Evolutionary conservation across 352 stramenopile species (phyloP).

Genomic region (Pythium coloratum): DNA sequence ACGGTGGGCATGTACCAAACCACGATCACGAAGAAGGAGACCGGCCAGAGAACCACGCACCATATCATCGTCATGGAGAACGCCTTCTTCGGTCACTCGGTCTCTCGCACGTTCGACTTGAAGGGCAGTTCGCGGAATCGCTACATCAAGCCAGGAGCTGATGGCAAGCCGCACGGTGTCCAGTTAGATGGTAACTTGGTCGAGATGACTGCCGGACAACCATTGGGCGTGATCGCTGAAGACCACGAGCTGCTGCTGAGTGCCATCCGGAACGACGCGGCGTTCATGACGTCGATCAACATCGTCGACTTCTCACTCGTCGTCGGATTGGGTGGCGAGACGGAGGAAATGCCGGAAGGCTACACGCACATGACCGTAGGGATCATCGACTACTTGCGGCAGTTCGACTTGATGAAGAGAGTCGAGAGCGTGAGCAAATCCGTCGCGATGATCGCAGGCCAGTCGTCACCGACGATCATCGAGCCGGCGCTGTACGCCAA

Average conservation of each 20-base stretch:
- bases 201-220: conserved; percentile 77
- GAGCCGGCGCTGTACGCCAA: conserved; percentile 96
- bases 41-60: conserved; percentile 85
- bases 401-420: conserved; percentile 99
- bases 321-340: conserved; percentile 82
- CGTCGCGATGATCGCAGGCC: conserved; percentile 97
- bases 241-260: conserved; percentile 70
- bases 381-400: conserved; percentile 99
- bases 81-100: conserved; percentile 95
- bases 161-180: conserved; percentile 40
- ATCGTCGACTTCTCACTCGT: conserved; percentile 99
- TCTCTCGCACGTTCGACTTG: conserved; percentile 96
- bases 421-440: conserved; percentile 98
- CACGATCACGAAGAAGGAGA: conserved; percentile 92
- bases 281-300: conserved; percentile 98
- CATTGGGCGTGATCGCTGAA: conserved; percentile 66
- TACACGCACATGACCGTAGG: conserved; percentile 92
- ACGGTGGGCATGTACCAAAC: conserved; percentile 98
- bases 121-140: conserved; percentile 96
- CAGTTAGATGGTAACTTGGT: conserved; percentile 87
- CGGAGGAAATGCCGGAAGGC: conserved; percentile 31
- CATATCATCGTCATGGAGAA: conserved; percentile 97
- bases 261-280: conserved; percentile 96
- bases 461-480: conserved; percentile 98
- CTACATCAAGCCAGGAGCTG: conserved; percentile 68